A percentile compares a stretch with the other conserved stretches of the same genome.
phyloP scores from a whole-genome alignment of 345 rosid species.

The Salix exigua region DNA sequence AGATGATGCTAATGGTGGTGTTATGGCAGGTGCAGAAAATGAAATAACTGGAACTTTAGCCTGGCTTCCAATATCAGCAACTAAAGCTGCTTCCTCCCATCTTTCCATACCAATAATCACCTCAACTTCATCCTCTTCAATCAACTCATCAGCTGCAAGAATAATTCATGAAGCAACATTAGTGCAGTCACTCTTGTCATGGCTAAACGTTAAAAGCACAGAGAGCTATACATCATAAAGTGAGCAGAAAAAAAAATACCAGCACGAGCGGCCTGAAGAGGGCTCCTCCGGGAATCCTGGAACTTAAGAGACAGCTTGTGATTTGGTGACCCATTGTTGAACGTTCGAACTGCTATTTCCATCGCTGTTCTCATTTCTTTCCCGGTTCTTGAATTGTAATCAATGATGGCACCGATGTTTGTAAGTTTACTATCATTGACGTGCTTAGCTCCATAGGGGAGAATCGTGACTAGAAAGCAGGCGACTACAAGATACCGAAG shows the following conservation, averaged over 20 bases:
- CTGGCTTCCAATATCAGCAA: conserved; percentile 33
- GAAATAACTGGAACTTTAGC: conserved; percentile 42
- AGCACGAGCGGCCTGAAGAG: conserved; percentile 26
- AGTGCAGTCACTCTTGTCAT: no score
- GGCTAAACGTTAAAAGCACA: no score
- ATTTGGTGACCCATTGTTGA: conserved; percentile 14
- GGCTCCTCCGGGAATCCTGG: conserved; percentile 21
- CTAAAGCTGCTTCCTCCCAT: conserved; percentile 47
- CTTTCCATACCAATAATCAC: conserved; percentile 45
- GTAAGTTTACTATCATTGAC: neutral
- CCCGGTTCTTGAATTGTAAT: conserved; percentile 28
- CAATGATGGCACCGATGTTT: conserved; percentile 43
- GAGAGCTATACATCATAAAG: neutral
- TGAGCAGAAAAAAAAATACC: conserved; percentile 16
- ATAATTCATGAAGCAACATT: neutral
- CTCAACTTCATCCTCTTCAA: conserved; percentile 30
- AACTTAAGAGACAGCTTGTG: conserved; percentile 30
- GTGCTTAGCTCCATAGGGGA: conserved; percentile 18
- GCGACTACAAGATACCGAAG: conserved; percentile 7
- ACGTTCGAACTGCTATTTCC: conserved; percentile 34
- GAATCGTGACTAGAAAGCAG: neutral
- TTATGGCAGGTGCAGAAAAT: conserved; percentile 27
- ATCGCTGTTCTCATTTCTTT: conserved; percentile 40
- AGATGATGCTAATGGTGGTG: conserved; percentile 15
- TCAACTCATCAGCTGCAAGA: conserved; percentile 34